Base-by-base conservation (phyloP, 179 eudicot genomes). In the Heliamphora pulchella region DNA sequence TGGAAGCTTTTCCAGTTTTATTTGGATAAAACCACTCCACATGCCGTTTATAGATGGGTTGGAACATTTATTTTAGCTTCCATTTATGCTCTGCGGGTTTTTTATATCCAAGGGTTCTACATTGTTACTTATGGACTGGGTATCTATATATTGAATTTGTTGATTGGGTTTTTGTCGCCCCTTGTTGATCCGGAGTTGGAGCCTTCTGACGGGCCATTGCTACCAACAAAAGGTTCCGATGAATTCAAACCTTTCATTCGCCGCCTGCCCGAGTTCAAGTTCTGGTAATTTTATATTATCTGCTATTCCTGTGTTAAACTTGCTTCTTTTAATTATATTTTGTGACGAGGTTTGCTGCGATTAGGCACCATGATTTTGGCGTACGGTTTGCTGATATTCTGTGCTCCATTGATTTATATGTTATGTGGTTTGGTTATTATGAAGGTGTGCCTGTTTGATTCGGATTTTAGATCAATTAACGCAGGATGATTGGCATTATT, bases 181-280 rank as follows among this genome's bases (percentile, higher is more conserved):
- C 88, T 90, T 84, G 92, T 86, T 88, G 96, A 91, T 83, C 96
- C 96, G 14, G 96, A 91, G 86, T 46, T 81, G 51, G 96, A 91
- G 61, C 79, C 77, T 80, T 87, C 92, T 72, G 92, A 90, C 86
- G 96, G 91, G 22, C 85, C 93, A 1, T 7, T 85, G 81, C 85
- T 91, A 69, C 96, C 96, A 4, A 91, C 96, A 39, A 91, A 90
- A 82, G 93, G 92, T 46, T 91, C 96, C 2, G 96, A 91, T 85
- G 96, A 91, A 55, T 90, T 90, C 74, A 91, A 91, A 84, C 96
- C 96, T 82, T 91, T 91, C 74, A 89, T 91, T 74, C 92, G 93
- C 67, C 87, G 93, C 43, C 91, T 91, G 17, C 96, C 93, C 1
- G 96, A 91, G 85, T 91, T 91, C 78, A 91, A 91, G 80, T 91